Conservation (phyloP, 169 alveolate genomes). For the Miamiensis avidus region DNA sequence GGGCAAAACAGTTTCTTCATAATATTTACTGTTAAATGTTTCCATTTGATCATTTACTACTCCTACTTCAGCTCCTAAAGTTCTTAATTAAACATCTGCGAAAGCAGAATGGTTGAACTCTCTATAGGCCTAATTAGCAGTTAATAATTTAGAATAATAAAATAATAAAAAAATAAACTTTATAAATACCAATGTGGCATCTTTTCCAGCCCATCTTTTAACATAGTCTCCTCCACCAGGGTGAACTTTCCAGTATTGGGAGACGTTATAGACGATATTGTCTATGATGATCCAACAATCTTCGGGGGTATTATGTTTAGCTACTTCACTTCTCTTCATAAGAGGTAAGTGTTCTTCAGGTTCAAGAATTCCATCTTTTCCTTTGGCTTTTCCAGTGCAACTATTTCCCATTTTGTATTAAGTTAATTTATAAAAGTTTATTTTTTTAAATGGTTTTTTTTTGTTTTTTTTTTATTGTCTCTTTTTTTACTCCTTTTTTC, state of each 20-base stretch:
- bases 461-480: background rate
- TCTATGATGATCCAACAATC: slow-evolving; percentile 21
- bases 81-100: background rate
- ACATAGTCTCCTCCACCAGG: slow-evolving; percentile 9
- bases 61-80: background rate
- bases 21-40: too few species aligned
- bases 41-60: background rate
- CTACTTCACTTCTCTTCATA: background rate
- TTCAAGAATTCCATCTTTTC: background rate
- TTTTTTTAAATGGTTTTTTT: too few species aligned
- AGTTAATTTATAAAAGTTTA: too few species aligned
- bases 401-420: background rate
- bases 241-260: slow-evolving; percentile 17
- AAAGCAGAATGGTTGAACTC: background rate
- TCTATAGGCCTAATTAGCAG: background rate
- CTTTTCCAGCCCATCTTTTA: slow-evolving; percentile 18
- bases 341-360: background rate
- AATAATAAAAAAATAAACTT: too few species aligned
- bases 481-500: background rate
- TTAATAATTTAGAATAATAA: too few species aligned
- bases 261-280: slow-evolving; percentile 1
- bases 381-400: background rate
- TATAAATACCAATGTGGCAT: slow-evolving; percentile 10
- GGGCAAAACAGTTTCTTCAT: background rate
- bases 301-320: slow-evolving; percentile 13